A percentile compares a stretch with the other conserved stretches of the same genome.
phyloP scores from a whole-genome alignment of 225 moss, liverwort and hornwort species.

The Neckera pumila region DNA sequence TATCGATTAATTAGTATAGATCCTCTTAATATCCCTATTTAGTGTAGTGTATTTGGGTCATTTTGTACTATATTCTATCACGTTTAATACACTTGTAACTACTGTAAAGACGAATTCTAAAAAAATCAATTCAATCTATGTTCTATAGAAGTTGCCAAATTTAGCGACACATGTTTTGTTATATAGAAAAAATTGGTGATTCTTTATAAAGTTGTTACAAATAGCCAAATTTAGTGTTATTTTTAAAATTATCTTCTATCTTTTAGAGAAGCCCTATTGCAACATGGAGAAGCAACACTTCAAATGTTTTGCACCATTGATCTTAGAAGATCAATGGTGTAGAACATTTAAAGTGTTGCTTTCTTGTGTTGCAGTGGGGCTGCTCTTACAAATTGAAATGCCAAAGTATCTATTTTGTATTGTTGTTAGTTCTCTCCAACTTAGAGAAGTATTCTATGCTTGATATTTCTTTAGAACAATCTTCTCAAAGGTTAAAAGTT shows the following conservation, averaged over 20 bases:
- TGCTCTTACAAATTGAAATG: background rate
- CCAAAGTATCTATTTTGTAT: background rate
- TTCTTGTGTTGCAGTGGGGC: too few species aligned
- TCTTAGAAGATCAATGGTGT: too few species aligned
- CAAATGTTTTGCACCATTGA: too few species aligned
- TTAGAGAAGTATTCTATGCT: background rate
- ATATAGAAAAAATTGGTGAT: background rate
- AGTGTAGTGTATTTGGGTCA: too few species aligned
- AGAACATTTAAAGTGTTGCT: too few species aligned
- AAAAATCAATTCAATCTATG: background rate
- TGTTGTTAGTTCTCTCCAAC: too few species aligned
- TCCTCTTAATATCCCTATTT: too few species aligned
- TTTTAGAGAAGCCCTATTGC: too few species aligned
- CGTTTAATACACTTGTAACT: background rate
- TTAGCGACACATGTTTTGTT: background rate
- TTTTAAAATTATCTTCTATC: background rate
- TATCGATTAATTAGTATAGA: too few species aligned
- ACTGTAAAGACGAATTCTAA: background rate
- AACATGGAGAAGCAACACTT: too few species aligned
- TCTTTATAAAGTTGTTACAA: background rate
- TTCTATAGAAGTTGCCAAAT: fast-evolving
- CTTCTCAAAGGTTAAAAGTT: background rate
- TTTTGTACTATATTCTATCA: too few species aligned
- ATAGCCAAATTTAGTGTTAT: fast-evolving
- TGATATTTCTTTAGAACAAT: background rate